Evolutionary conservation across 73 alveolate genomes (phyloP).

Genomic region (Paramecium bursaria): DNA sequence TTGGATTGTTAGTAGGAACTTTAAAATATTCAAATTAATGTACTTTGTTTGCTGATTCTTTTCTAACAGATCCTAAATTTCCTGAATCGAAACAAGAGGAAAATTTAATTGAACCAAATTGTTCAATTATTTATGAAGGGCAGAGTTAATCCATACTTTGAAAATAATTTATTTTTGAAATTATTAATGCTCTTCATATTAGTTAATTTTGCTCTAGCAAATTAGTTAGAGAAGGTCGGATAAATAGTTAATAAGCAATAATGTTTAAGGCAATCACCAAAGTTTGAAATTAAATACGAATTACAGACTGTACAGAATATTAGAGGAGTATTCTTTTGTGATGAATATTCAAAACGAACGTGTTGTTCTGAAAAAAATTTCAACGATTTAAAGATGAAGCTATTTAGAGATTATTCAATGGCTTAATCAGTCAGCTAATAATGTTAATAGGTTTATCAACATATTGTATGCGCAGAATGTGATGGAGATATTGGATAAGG

Average conservation of each 20-base stretch:
- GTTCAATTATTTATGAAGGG: conserved; percentile 60
- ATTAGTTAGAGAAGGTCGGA: no score
- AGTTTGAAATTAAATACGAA: no score
- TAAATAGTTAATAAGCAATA: no score
- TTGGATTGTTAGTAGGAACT: conserved; percentile 48
- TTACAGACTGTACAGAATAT: no score
- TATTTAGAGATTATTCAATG: conserved; percentile 8
- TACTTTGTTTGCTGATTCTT: conserved; percentile 1
- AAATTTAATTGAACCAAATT: conserved; percentile 43
- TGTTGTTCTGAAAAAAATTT: conserved; percentile 40
- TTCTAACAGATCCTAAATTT: conserved; percentile 38
- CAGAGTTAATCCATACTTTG: no score
- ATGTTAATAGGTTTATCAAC: not conserved
- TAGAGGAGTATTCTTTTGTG: conserved; percentile 56
- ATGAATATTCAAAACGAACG: conserved; percentile 30
- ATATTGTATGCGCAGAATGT: conserved; percentile 36
- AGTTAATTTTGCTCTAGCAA: no score
- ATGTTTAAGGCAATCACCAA: no score
- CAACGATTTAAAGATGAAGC: conserved; percentile 18
- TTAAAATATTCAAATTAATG: not conserved
- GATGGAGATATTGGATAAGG: conserved; percentile 55
- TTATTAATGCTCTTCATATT: no score
- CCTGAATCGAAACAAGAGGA: conserved; percentile 66
- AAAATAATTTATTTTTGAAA: no score
- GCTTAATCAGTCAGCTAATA: not conserved